phyloP scores from a whole-genome alignment of 352 stramenopile genomes.

The Globisporangium carolinianum region DNA sequence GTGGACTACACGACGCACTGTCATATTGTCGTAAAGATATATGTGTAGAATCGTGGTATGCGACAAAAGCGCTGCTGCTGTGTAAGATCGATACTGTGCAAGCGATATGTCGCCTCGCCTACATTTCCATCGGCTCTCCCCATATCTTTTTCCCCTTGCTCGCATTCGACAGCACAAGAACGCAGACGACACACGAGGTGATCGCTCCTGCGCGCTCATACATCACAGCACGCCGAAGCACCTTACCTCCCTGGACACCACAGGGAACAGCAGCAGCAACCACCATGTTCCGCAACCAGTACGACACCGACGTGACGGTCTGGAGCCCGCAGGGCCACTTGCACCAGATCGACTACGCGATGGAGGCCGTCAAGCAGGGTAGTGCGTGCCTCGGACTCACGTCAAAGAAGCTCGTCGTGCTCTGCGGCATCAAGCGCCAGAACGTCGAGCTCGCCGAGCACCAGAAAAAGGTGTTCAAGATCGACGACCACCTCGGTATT shows the following conservation, averaged over 20 bases:
- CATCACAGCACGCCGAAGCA: slow-evolving; percentile 3
- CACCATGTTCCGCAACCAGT: slow-evolving; percentile 98
- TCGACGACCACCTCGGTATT: slow-evolving; percentile 98
- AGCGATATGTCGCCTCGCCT: too few relatives aligned
- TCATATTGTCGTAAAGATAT: too few relatives aligned
- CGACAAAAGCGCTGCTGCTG: too few relatives aligned
- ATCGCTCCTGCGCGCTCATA: too few relatives aligned
- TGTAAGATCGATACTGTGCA: too few relatives aligned
- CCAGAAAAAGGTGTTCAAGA: slow-evolving; percentile 98
- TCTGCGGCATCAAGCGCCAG: slow-evolving; percentile 84
- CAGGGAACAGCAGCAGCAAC: neutral
- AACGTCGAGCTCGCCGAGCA: slow-evolving; percentile 91
- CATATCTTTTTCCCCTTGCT: too few relatives aligned
- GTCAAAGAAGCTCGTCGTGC: slow-evolving; percentile 91
- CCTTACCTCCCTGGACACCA: slow-evolving; percentile 13
- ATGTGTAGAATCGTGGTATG: too few relatives aligned
- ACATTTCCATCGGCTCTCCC: too few relatives aligned
- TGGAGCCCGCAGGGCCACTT: slow-evolving; percentile 98
- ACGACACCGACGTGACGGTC: slow-evolving; percentile 99
- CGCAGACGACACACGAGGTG: too few relatives aligned
- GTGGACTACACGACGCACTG: too few relatives aligned
- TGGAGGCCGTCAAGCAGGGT: slow-evolving; percentile 95
- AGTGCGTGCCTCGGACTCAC: slow-evolving; percentile 94
- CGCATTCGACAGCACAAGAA: too few relatives aligned
- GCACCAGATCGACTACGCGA: slow-evolving; percentile 97